Evolutionary conservation across 192 early-diverging fungal species (phyloP), one percentile per base, ranked within the genome.

Genomic region (Backusella tarrabulga): DNA sequence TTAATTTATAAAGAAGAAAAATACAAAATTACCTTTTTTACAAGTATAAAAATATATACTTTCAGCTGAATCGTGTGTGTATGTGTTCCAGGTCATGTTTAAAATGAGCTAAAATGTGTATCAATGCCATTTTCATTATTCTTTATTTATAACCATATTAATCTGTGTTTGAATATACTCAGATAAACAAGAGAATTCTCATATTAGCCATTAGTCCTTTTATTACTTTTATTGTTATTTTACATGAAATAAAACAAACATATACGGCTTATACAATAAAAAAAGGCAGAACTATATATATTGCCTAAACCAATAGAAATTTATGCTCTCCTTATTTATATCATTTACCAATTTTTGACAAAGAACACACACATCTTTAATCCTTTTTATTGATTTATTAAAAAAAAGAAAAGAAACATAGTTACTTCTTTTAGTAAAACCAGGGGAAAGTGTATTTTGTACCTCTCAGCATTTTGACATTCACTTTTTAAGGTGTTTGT

Each of bases 31-130:
- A 23, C 23, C 23, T 54, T 60, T 60, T 26, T 60, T 60, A 60
- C 23, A 60, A 23, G 9, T 60, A 60, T 7, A 21, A 23, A 44
- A 12, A 11, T 63, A 63, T 29, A 21, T n/a, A 21, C 14, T 29
- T 63, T 63, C 23, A 63, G 11, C 56, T 63, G 56, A 63, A 38
- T 70, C 21, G 68, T 70, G 35, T 34, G 34, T 70, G 34, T 70
- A 70, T 41, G 68, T 41, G 35, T 41, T 70, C 34, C 68, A 70
- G 38, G 68, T 70, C 68, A 70, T 41, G 21, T 70, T 70, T 70
- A 40, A 70, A 70, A 70, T 70, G 68, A 70, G 38, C 68, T 41
- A 63, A 63, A 63, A 63, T 63, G 56, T 29, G 23, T 63, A 26
- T 63, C 56, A 63, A 63, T 63, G 26, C 56, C 56, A 63, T 63